Percentiles rank a stretch among this genome's conserved stretches.
phyloP scores from a whole-genome alignment of 768 basidiomycete genomes.

The Lactarius sanguifluus region DNA sequence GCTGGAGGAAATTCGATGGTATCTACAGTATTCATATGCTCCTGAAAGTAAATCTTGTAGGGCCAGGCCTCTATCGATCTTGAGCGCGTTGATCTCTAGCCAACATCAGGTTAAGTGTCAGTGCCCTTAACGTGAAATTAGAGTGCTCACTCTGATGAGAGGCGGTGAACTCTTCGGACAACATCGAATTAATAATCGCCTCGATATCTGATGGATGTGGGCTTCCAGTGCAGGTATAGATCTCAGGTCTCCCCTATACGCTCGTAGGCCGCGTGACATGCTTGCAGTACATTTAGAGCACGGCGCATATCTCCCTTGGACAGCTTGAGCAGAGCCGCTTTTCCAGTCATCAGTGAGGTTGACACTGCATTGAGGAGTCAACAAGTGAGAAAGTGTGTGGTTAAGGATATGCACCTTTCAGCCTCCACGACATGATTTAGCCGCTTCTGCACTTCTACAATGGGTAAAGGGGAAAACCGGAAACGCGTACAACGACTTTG shows the following conservation, averaged over 20 bases:
- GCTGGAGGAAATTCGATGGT: conserved; percentile 83
- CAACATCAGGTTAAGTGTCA: not conserved
- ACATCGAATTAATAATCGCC: conserved; percentile 91
- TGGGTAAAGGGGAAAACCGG: conserved; percentile 91
- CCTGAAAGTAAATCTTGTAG: conserved; percentile 92
- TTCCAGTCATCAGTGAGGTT: conserved; percentile 84
- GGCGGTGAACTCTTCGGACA: conserved; percentile 92
- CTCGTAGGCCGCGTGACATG: conserved; percentile 97
- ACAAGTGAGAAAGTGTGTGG: not conserved
- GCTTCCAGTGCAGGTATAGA: conserved; percentile 96
- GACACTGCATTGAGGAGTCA: conserved; percentile 52
- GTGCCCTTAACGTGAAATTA: not conserved
- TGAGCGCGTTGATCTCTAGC: conserved; percentile 81
- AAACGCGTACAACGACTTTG: conserved; percentile 98
- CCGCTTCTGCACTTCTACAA: conserved; percentile 80
- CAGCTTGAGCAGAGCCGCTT: conserved; percentile 86
- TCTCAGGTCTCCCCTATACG: conserved; percentile 81
- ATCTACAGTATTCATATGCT: conserved; percentile 85
- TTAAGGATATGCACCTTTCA: conserved; percentile 61
- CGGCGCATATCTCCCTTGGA: conserved; percentile 97
- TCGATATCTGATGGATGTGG: conserved; percentile 96
- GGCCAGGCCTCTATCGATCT: conserved; percentile 90
- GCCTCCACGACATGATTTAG: conserved; percentile 74
- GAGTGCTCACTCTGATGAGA: conserved; percentile 68
- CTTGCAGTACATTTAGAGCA: conserved; percentile 94